Evolutionary conservation across 2,329 filamentous ascomycete species (phyloP).

Genomic region (Verticillium nubilum): DNA sequence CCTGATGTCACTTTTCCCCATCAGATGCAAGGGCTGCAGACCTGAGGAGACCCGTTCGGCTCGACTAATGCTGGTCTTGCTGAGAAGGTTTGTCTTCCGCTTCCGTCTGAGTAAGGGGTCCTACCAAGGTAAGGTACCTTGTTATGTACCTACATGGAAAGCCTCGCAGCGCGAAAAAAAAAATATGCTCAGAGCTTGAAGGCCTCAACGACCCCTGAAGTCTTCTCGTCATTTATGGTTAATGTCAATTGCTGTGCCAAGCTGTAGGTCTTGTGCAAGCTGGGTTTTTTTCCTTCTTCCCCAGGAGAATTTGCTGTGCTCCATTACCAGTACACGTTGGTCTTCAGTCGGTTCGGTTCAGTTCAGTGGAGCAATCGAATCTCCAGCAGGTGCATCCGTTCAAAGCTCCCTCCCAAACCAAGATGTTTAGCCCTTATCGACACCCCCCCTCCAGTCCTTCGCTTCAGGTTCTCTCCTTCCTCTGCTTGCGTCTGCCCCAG

Average conservation of each 20-base stretch:
- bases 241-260: no score
- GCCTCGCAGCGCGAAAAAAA: no score
- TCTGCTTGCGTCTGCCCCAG: background rate
- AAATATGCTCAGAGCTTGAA: no score
- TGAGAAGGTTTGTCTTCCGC: background rate
- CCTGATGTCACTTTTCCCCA: background rate
- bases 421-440: background rate
- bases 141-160: no score
- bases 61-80: background rate
- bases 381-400: background rate
- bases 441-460: background rate
- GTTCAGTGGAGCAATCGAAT: no score
- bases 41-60: background rate
- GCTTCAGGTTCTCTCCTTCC: background rate
- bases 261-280: no score
- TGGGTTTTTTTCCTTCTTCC: no score
- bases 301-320: no score
- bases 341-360: no score
- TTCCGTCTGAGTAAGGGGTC: background rate
- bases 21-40: background rate
- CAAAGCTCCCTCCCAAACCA: background rate
- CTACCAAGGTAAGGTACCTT: background rate
- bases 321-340: no score
- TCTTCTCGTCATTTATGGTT: no score
- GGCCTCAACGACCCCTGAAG: no score